Evolutionary conservation across 2,329 filamentous ascomycete species (phyloP), one percentile per base, ranked within the genome.

Genomic region (Corynespora cassiicola): DNA sequence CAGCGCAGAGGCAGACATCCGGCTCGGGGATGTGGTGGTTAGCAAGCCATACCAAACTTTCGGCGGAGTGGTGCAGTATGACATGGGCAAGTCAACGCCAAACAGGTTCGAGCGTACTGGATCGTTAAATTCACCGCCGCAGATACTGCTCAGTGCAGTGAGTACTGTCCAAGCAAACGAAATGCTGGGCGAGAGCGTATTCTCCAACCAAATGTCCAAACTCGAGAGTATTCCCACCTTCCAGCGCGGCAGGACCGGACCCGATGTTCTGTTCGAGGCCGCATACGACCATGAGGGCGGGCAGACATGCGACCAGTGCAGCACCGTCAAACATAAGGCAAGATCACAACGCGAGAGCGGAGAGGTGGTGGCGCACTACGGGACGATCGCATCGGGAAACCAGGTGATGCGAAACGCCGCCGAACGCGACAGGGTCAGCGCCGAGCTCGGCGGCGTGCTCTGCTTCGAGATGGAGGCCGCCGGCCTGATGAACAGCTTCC

Each of bases 401-500:
- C 25, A 31, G 26, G 31, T 36, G n/a, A 44, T 31, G 8, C 31
- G 31, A 27, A 29, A 32, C 36, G 25, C 34, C 31, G 14, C 31
- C 33, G 31, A 20, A 36, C 18, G 36, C 24, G 21, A 29, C 39
- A 27, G 30, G 30, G 10, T 31, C 38, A 32, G 34, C 47, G 39
- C 37, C 51, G 45, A 42, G 44, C 39, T 37, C 33, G 38, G 50
- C 21, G 34, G 31, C 2, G 41, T 53, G 2, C 38, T 52, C 2
- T 54, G 49, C 34, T 52, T 53, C 26, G 51, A 54, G 33, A 53
- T 48, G 43, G 56, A 55, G 29, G 51, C 50, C 23, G 51, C 55
- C 26, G 58, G 53, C 26, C 52, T 61, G 36, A 56, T 60, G 47
- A 47, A 52, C n/a, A 46, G 24, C 37, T 52, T 54, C 24, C 49